These are phyloP conservation scores for Cutaneotrichosporon sp. DNA, from an alignment of 1,284 basidiomycete species.

Conservation along the genomic window DNA sequence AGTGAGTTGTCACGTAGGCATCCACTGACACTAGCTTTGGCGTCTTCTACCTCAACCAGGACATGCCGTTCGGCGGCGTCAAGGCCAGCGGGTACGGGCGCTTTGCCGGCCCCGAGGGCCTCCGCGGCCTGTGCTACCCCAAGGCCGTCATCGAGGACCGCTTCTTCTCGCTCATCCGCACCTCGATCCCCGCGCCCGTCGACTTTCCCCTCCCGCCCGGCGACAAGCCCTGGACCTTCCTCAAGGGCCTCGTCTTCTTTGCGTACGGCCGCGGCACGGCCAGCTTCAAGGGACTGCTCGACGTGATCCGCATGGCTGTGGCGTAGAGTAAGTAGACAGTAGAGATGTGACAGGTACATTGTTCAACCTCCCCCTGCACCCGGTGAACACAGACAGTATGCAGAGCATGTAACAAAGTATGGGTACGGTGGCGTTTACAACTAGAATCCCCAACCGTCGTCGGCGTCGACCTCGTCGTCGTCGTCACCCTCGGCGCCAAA, in stretches of 20 bases:
- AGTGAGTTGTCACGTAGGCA: slow-evolving; percentile 66
- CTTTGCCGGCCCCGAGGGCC: slow-evolving; percentile 89
- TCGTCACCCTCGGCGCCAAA: slow-evolving; percentile 34
- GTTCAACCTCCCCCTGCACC: too few relatives aligned
- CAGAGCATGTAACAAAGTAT: not conserved
- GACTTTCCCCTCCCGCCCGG: slow-evolving; percentile 26
- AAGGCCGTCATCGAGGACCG: slow-evolving; percentile 86
- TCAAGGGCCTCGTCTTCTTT: slow-evolving; percentile 69
- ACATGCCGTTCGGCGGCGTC: slow-evolving; percentile 88
- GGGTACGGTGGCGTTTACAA: not conserved
- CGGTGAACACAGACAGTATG: not conserved
- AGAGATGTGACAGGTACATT: not conserved
- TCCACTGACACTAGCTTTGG: slow-evolving; percentile 61
- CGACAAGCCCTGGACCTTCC: slow-evolving; percentile 66
- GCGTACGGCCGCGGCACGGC: slow-evolving; percentile 64
- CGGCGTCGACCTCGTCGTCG: slow-evolving; percentile 1
- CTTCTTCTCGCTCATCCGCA: slow-evolving; percentile 78
- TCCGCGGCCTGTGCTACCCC: slow-evolving; percentile 78
- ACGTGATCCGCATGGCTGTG: not conserved
- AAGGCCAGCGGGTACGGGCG: slow-evolving; percentile 88
- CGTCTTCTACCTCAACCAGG: slow-evolving; percentile 87
- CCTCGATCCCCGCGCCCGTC: slow-evolving; percentile 67
- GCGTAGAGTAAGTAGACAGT: not conserved
- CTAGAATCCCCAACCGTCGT: not conserved
- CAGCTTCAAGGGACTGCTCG: not conserved